Evolutionary conservation across 2,329 filamentous ascomycete species (phyloP).

Genomic region (Peltaster fructicola): DNA sequence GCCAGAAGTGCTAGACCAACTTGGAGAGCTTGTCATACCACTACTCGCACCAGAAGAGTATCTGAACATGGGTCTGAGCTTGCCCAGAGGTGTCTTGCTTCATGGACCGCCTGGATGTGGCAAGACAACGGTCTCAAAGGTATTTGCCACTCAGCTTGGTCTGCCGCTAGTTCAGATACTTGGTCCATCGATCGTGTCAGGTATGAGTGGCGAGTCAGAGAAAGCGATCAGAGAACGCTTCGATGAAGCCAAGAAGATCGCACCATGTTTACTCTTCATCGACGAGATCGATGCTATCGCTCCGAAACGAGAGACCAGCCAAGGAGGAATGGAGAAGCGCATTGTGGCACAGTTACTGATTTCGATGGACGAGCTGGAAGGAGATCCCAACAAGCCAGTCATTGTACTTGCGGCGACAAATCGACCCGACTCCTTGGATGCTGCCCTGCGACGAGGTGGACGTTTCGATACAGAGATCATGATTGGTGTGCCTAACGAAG

Average conservation of each 20-base stretch:
- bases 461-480: conserved; percentile 73
- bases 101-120: conserved; percentile 75
- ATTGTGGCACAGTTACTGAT: conserved; percentile 69
- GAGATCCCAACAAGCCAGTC: conserved; percentile 52
- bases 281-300: conserved; percentile 87
- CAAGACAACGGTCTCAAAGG: conserved; percentile 70
- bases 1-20: conserved; percentile 49
- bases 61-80: conserved; percentile 45
- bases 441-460: conserved; percentile 54
- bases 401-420: conserved; percentile 88
- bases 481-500: conserved; percentile 69
- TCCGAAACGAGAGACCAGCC: conserved; percentile 64
- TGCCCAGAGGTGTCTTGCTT: conserved; percentile 57
- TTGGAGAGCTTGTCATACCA: conserved; percentile 57
- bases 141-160: conserved; percentile 56
- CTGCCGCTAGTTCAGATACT: conserved; percentile 70
- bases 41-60: conserved; percentile 52
- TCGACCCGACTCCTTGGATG: conserved; percentile 68
- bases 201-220: conserved; percentile 79
- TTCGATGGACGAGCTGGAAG: conserved; percentile 64
- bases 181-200: conserved; percentile 63
- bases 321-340: conserved; percentile 77
- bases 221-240: conserved; percentile 73
- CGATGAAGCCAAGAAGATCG: conserved; percentile 69
- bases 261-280: conserved; percentile 80